Conservation (phyloP, 768 basidiomycete genomes). For the Lenzites betulinus region DNA sequence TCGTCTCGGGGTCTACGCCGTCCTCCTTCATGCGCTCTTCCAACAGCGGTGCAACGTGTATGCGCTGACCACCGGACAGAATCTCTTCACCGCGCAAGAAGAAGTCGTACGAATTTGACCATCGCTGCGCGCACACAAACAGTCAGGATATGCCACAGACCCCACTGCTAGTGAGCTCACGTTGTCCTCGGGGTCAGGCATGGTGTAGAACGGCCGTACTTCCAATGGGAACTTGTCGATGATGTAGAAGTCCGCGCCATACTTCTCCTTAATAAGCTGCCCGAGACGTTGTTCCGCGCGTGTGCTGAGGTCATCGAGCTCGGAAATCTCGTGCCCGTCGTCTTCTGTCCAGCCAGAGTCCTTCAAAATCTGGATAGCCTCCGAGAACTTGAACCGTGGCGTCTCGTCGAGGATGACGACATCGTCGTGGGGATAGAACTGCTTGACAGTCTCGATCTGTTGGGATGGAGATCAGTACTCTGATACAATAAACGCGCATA, state of each 20-base stretch:
- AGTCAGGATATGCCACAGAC: conserved; percentile 11
- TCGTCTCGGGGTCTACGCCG: conserved; percentile 85
- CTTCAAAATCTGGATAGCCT: conserved; percentile 54
- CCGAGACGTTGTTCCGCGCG: conserved; percentile 93
- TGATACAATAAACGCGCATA: too few relatives aligned
- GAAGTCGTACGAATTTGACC: conserved; percentile 99
- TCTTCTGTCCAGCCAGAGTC: conserved; percentile 45
- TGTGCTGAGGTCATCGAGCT: conserved; percentile 72
- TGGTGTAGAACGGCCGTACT: conserved; percentile 97
- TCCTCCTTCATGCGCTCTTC: conserved; percentile 81
- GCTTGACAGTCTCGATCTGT: conserved; percentile 42
- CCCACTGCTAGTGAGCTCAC: conserved; percentile 47
- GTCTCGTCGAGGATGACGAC: conserved; percentile 60
- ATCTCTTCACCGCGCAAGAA: conserved; percentile 99
- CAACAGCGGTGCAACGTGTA: conserved; percentile 85
- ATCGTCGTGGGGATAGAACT: conserved; percentile 54
- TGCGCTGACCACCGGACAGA: conserved; percentile 95
- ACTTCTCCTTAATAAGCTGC: conserved; percentile 88
- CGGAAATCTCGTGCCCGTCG: conserved; percentile 35
- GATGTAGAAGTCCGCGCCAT: conserved; percentile 97
- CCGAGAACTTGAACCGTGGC: conserved; percentile 48
- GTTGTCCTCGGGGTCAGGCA: conserved; percentile 92
- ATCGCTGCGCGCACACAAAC: conserved; percentile 45
- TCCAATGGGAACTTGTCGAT: conserved; percentile 95
- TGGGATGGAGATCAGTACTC: too few relatives aligned